phyloP scores from a whole-genome alignment of 2,329 filamentous ascomycete species.

The Apiospora arundinis region DNA sequence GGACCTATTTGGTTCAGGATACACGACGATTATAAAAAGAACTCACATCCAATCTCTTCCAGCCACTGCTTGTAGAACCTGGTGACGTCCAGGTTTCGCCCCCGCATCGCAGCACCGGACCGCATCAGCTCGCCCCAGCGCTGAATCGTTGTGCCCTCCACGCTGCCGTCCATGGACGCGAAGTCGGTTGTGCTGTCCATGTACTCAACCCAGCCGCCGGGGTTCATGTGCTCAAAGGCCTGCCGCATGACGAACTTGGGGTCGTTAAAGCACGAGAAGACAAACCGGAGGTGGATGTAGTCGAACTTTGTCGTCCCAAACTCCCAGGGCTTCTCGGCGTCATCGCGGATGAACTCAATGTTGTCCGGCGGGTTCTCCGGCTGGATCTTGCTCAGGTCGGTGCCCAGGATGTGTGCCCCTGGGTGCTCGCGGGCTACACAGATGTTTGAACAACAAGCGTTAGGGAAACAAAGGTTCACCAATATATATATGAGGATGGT shows the following conservation, averaged over 20 bases:
- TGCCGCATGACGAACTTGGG: constrained; percentile 10
- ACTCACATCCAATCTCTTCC: background rate
- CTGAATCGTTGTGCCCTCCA: too few species aligned
- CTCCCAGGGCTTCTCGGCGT: constrained; percentile 22
- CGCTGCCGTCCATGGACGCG: background rate
- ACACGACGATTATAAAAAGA: too few species aligned
- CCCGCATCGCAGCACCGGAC: background rate
- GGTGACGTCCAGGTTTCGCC: background rate
- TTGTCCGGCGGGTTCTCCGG: constrained; percentile 4
- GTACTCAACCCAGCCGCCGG: constrained; percentile 23
- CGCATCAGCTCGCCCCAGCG: background rate
- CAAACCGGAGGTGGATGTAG: constrained; percentile 20
- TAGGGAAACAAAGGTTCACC: too few species aligned
- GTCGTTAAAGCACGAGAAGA: constrained; percentile 21
- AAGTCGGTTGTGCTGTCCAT: background rate
- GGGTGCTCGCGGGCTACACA: background rate
- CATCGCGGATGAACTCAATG: constrained; percentile 19
- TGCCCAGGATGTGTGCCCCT: constrained; percentile 18
- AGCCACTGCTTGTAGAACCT: background rate
- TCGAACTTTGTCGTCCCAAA: constrained; percentile 19
- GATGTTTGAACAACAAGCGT: too few species aligned
- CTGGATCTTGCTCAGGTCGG: constrained; percentile 24
- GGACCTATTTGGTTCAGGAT: too few species aligned
- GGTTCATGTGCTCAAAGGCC: constrained; percentile 16
- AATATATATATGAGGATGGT: too few species aligned